These are phyloP conservation scores for Malus orientalis DNA, from an alignment of 306 rosid genomes.

Conservation along the genomic window DNA sequence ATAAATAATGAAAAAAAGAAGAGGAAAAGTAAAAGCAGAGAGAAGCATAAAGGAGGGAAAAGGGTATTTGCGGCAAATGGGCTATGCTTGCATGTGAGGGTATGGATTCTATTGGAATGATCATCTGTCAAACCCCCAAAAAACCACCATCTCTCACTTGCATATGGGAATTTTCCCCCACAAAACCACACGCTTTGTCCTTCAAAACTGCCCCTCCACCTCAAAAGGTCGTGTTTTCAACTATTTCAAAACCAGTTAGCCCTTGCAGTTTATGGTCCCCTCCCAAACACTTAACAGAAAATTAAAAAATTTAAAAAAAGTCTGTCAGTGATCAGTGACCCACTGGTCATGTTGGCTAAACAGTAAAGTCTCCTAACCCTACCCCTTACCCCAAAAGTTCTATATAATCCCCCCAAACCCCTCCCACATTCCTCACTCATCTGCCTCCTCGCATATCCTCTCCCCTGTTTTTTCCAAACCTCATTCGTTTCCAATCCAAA, in stretches of 20 bases:
- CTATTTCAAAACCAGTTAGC: not conserved
- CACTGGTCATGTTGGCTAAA: conserved; percentile 16
- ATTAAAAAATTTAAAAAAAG: not conserved
- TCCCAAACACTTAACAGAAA: not conserved
- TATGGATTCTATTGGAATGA: conserved; percentile 10
- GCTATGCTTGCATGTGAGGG: conserved; percentile 47
- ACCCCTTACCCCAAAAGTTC: conserved; percentile 12
- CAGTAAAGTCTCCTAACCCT: not conserved
- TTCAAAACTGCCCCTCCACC: conserved; percentile 22
- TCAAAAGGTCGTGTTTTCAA: not conserved
- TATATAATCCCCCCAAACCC: conserved; percentile 38
- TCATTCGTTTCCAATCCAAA: not conserved
- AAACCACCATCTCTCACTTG: conserved; percentile 44
- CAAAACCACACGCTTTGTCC: conserved; percentile 63
- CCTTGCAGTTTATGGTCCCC: conserved; percentile 29
- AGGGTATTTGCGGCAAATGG: conserved; percentile 45
- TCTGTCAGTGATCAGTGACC: conserved; percentile 4
- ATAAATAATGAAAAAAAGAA: not conserved
- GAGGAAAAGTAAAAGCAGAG: not conserved
- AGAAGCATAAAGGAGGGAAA: conserved; percentile 2
- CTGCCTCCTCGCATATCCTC: conserved; percentile 24
- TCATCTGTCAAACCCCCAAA: conserved; percentile 18
- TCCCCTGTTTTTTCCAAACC: not conserved
- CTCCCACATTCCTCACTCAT: conserved; percentile 32
- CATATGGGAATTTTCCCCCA: conserved; percentile 35